Conservation (phyloP, 345 rosid genomes). For the Populus pruinosa region DNA sequence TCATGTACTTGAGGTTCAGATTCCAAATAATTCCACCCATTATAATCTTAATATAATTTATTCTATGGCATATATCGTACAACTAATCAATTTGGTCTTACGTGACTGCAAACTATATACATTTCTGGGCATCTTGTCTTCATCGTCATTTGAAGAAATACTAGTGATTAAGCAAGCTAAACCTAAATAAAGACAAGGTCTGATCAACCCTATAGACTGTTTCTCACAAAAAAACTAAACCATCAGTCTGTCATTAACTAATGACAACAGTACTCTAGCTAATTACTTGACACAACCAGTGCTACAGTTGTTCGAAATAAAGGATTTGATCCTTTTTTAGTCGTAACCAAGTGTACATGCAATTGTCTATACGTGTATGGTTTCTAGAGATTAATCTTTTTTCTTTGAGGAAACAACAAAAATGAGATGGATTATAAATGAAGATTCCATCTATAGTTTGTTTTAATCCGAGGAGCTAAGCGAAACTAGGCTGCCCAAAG, state of each 20-base stretch:
- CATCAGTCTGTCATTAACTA: neutral
- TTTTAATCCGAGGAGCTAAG: neutral
- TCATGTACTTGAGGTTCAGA: neutral
- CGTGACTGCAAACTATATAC: neutral
- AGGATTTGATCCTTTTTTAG: neutral
- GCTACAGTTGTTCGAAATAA: neutral
- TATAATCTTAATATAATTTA: neutral
- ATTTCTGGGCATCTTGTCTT: no score
- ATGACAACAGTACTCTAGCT: neutral
- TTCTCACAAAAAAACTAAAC: neutral
- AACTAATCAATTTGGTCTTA: neutral
- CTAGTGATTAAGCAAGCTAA: neutral
- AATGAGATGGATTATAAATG: neutral
- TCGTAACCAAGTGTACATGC: neutral
- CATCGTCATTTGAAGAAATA: no score
- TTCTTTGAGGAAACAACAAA: neutral
- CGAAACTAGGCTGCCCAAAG: neutral
- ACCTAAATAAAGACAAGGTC: neutral
- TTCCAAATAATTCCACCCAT: neutral
- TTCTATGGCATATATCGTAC: neutral
- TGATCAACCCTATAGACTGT: neutral
- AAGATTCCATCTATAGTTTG: neutral
- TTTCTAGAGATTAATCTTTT: neutral
- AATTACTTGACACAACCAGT: neutral
- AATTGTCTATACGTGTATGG: neutral